A percentile compares a stretch with the other conserved stretches of the same genome.
Conservation (phyloP, 805 yeast genomes). For the Kazachstania psychrophila region DNA sequence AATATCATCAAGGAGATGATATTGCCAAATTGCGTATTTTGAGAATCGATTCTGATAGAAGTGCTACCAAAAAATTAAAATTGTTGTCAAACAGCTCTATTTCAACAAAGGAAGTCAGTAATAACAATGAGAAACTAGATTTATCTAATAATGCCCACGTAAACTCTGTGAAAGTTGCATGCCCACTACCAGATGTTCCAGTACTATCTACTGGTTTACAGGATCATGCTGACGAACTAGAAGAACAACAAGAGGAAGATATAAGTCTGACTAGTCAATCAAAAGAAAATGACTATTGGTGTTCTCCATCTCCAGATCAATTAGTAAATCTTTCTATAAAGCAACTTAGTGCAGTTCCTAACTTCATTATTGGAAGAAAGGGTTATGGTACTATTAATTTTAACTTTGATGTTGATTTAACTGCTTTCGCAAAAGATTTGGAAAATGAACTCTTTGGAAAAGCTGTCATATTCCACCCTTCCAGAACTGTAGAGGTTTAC, state of each 20-base stretch:
- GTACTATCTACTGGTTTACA: too few relatives aligned
- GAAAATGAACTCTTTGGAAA: conserved; percentile 32
- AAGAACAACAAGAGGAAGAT: too few relatives aligned
- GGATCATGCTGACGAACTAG: too few relatives aligned
- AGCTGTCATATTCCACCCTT: conserved; percentile 38
- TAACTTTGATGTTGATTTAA: conserved; percentile 57
- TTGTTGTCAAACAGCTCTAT: conserved; percentile 25
- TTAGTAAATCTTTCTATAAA: conserved; percentile 36
- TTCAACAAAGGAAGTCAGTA: conserved; percentile 11
- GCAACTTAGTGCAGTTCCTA: conserved; percentile 46
- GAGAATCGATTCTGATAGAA: conserved; percentile 35
- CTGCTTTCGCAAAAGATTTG: conserved; percentile 38
- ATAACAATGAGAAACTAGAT: conserved; percentile 5
- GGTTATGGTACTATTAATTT: conserved; percentile 64
- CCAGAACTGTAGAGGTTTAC: conserved; percentile 51
- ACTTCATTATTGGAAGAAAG: conserved; percentile 59
- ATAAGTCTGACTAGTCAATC: too few relatives aligned
- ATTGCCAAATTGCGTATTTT: conserved; percentile 29
- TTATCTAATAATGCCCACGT: not conserved
- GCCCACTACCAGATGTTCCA: too few relatives aligned
- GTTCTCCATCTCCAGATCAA: conserved; percentile 52
- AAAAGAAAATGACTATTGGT: conserved; percentile 61
- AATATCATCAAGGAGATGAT: conserved; percentile 11
- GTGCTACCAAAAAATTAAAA: conserved; percentile 36
- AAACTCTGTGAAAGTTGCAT: not conserved